These are phyloP conservation scores for Inga laurina DNA, from an alignment of 306 rosid genomes.

Conservation along the genomic window DNA sequence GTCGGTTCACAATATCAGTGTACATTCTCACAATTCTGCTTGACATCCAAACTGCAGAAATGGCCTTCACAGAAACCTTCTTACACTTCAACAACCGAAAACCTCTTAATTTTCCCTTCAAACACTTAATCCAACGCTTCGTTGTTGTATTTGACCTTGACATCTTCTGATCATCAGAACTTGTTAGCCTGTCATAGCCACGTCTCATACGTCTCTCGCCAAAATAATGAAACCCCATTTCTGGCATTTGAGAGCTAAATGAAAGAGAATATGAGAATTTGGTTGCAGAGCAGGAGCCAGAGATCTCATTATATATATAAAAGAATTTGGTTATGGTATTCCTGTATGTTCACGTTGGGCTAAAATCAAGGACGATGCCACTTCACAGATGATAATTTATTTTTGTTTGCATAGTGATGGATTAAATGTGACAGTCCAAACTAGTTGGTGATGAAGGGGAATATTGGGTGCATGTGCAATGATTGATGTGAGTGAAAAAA, in stretches of 20 bases:
- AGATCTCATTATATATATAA: not conserved
- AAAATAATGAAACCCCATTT: slow-evolving; percentile 48
- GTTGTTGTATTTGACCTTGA: slow-evolving; percentile 33
- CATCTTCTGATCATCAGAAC: slow-evolving; percentile 42
- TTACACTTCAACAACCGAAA: slow-evolving; percentile 46
- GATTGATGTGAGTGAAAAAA: slow-evolving; percentile 47
- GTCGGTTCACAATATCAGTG: slow-evolving; percentile 46
- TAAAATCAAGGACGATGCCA: not conserved
- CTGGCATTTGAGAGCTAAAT: not conserved
- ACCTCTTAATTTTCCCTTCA: slow-evolving; percentile 61
- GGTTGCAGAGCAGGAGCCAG: not conserved
- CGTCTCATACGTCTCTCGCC: slow-evolving; percentile 39
- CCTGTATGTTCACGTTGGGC: not conserved
- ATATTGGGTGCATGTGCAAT: slow-evolving; percentile 70
- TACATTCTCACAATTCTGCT: slow-evolving; percentile 56
- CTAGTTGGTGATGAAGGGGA: slow-evolving; percentile 37
- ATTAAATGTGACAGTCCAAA: not conserved
- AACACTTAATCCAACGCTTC: slow-evolving; percentile 58
- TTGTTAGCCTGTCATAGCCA: slow-evolving; percentile 55
- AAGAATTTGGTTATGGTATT: slow-evolving; percentile 13
- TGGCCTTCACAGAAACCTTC: slow-evolving; percentile 56
- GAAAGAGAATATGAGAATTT: not conserved
- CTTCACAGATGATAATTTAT: not conserved
- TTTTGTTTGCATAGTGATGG: not conserved
- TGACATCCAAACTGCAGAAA: slow-evolving; percentile 46